Conservation (phyloP, 768 basidiomycete species). For the Suillus occidentalis region DNA sequence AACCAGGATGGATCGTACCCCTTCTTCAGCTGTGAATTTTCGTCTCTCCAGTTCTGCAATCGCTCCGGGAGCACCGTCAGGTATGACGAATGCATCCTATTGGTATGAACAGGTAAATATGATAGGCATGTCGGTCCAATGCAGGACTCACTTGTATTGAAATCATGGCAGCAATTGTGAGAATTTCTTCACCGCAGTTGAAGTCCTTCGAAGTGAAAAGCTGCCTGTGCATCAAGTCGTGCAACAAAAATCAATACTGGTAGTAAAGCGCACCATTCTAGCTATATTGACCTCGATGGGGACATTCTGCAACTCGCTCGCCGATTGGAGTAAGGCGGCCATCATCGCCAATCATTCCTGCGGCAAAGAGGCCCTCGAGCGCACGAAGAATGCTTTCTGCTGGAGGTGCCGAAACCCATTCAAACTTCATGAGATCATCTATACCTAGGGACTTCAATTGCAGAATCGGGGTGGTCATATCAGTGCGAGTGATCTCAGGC, state of each 20-base stretch:
- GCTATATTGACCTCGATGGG: conserved; percentile 92
- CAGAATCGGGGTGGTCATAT: conserved; percentile 88
- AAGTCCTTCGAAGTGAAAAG: conserved; percentile 83
- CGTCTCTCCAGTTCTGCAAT: conserved; percentile 88
- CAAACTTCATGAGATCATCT: conserved; percentile 93
- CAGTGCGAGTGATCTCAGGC: conserved; percentile 89
- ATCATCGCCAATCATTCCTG: conserved; percentile 84
- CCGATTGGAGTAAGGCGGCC: conserved; percentile 78
- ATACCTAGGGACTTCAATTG: conserved; percentile 95
- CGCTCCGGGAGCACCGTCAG: conserved; percentile 82
- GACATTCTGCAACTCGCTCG: conserved; percentile 86
- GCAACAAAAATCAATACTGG: not conserved
- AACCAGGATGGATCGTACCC: conserved; percentile 49
- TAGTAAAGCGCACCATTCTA: conserved; percentile 69
- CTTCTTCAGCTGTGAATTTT: conserved; percentile 98
- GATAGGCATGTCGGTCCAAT: not conserved
- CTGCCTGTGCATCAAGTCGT: conserved; percentile 39
- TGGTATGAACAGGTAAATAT: not conserved
- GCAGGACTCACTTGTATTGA: conserved; percentile 67
- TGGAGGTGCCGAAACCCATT: conserved; percentile 90
- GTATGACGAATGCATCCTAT: conserved; percentile 88
- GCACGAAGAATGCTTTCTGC: conserved; percentile 83
- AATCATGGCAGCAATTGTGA: conserved; percentile 96
- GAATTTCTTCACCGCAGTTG: conserved; percentile 90
- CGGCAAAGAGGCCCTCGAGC: conserved; percentile 75